Conservation (phyloP, 495 filamentous ascomycete genomes). For the Parathielavia appendiculata region DNA sequence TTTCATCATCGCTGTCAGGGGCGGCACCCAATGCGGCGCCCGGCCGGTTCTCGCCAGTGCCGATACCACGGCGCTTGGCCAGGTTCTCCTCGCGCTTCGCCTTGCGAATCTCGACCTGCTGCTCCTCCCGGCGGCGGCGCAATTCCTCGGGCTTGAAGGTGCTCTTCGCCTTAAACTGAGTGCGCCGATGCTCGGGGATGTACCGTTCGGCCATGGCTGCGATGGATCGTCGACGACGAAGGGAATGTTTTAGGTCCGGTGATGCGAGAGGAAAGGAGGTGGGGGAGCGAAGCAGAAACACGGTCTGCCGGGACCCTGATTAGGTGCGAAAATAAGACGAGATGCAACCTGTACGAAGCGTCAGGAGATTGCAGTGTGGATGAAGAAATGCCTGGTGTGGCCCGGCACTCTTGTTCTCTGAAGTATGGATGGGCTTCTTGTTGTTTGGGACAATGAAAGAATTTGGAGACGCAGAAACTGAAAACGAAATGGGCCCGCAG, state of each 20-base stretch:
- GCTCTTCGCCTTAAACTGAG: constrained; percentile 97
- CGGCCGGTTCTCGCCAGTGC: constrained; percentile 68
- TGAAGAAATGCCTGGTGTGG: constrained; percentile 39
- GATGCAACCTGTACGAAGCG: not conserved
- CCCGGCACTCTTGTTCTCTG: constrained; percentile 44
- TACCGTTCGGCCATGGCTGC: constrained; percentile 92
- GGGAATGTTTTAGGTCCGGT: constrained; percentile 29
- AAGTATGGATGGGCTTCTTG: constrained; percentile 53
- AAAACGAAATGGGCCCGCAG: constrained; percentile 25
- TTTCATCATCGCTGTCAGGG: constrained; percentile 96
- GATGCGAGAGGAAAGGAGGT: constrained; percentile 28
- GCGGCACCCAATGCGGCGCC: constrained; percentile 81
- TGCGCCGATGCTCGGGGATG: constrained; percentile 98
- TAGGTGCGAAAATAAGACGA: not conserved
- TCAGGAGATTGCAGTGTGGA: constrained; percentile 1
- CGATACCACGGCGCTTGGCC: constrained; percentile 94
- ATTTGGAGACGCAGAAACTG: constrained; percentile 33
- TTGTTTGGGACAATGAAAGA: constrained; percentile 38
- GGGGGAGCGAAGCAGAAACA: constrained; percentile 3
- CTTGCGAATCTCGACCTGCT: constrained; percentile 98
- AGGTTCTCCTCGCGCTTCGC: constrained; percentile 97
- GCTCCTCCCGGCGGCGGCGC: constrained; percentile 95
- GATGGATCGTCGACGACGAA: constrained; percentile 24
- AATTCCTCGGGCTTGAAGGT: constrained; percentile 99
- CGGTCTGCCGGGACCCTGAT: not conserved